Base-by-base conservation (phyloP, 352 stramenopile species). In the Globisporangium middletonii region DNA sequence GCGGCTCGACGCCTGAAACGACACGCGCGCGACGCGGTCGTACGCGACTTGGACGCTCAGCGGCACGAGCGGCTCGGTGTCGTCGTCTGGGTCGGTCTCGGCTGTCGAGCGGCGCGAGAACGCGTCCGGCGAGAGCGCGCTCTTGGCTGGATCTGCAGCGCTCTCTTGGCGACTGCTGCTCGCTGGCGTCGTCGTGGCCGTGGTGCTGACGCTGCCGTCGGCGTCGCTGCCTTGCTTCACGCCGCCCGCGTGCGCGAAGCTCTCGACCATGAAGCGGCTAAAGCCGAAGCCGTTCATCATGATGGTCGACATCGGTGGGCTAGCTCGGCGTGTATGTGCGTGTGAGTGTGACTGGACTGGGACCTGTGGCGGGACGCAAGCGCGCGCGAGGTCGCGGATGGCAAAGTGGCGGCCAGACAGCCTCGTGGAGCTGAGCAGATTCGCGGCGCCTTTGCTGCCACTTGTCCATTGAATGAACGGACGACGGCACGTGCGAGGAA, bases 91-190 rank as follows among this genome's bases (percentile, higher is more conserved):
- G 12, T 64, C 44, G 3, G 54, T 52, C 15, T 64, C 59, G 2
- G 59, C 52, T 3, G 59, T 64, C 35, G 59, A 56, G 46, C 59
- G 30, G n/a, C 38, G 59, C 6, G 59, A 64, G 23, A 64, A 41
- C 41, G 43, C 28, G 37, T 59, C n/a, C 7, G 52, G 30, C 5
- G 46, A 58, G 27, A 46, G 19, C 33, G 44, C 44, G 4, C 49
- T 42, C 15, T 54, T 54, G 41, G 13, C 13, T 4, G 13, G 41
- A 13, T 8, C 6, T 4, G 15, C 7, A 13, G 33, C 11, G 43
- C 43, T 18, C 16, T 48, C 43, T 3, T 48, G 3, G 18, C n/a
- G 9, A 30, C 43, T 48, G 18, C 9, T 12, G 19, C 8, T 27
- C 9, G 43, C 19, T 9, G n/a, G 8, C 19, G 43, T 48, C 19